Evolutionary conservation across 2,329 filamentous ascomycete genomes (phyloP), one percentile per base, ranked within the genome.

Genomic region (Cylindrodendrum hubeiense): DNA sequence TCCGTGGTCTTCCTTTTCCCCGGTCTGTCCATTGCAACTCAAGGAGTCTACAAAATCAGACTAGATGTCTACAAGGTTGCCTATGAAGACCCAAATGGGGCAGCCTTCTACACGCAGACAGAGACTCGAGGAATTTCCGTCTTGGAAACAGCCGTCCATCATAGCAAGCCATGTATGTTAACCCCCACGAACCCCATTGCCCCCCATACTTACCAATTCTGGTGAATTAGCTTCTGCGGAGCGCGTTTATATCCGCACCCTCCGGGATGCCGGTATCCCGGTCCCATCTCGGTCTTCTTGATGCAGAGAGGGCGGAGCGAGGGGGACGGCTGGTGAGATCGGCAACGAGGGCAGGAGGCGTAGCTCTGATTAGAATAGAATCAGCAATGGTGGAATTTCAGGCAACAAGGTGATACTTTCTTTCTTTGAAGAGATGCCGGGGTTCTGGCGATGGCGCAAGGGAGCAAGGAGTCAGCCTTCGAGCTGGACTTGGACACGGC

Each of bases 1-100:
- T 65, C 67, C 1, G 57, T 74, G 4, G 59, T 70, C 6, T 79
- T 76, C 50, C 59, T 69, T 5, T 79, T 77, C 34, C 8, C 64
- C 3, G 62, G 77, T 26, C 67, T 79, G 24, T 58, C 62, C 3
- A 70, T 78, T n/a, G 21, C 41, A 0, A 28, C 41, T 5, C 56
- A 63, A 2, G 78, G 78, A 0, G 52, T 43, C 5, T 79, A 73
- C 49, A 68, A 47, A 3, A 67, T 79, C 41, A 72, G 72, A 17
- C 44, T 79, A 6, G 76, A 79, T 33, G 37, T 76, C 1, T 78
- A 78, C 59, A 68, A 69, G 39, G 68, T 70, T 26, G 50, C 58
- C 21, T 57, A 64, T 17, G 46, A 67, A 2, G 21, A 70, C 15
- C 30, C 60, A 3, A 49, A 56, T 7, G 61, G 69, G 6, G 71